Percentiles rank a stretch among this genome's conserved stretches.
phyloP scores from a whole-genome alignment of 2,329 filamentous ascomycete genomes.

The Phyllosticta citrichinensis region DNA sequence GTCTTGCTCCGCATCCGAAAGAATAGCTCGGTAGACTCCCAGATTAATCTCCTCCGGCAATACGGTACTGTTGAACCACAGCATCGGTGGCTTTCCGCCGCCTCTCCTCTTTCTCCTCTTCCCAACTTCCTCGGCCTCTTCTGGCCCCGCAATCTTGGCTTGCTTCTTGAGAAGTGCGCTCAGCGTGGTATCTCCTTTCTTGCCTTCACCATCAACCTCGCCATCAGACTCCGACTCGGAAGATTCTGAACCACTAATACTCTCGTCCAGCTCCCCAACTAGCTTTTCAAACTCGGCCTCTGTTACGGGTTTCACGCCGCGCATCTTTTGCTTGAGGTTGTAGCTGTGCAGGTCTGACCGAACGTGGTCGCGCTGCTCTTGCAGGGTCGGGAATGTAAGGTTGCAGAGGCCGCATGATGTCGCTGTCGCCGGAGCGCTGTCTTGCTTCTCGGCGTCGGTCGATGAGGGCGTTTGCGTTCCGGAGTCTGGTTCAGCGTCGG shows the following conservation, averaged over 20 bases:
- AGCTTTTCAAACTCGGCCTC: constrained; percentile 82
- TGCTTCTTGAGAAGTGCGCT: constrained; percentile 73
- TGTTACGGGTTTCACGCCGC: constrained; percentile 59
- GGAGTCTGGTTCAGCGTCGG: constrained; percentile 3
- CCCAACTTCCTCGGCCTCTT: constrained; percentile 39
- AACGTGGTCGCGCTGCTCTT: constrained; percentile 76
- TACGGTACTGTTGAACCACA: constrained; percentile 75
- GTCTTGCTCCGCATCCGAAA: constrained; percentile 62
- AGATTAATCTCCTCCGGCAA: constrained; percentile 71
- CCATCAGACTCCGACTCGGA: constrained; percentile 68
- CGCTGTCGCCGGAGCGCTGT: constrained; percentile 40
- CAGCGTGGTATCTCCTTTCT: constrained; percentile 56
- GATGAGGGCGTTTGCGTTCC: background rate
- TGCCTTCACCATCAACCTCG: constrained; percentile 48
- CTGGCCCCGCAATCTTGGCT: constrained; percentile 56
- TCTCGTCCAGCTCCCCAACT: constrained; percentile 79
- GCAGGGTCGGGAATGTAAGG: constrained; percentile 58
- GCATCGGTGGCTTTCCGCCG: constrained; percentile 60
- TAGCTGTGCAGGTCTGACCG: constrained; percentile 89
- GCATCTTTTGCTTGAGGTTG: constrained; percentile 85
- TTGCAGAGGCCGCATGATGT: constrained; percentile 76
- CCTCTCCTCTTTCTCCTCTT: constrained; percentile 40
- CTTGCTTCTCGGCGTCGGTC: constrained; percentile 25
- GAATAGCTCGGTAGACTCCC: constrained; percentile 75
- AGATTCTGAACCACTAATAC: constrained; percentile 72